Evolutionary conservation across 2,329 filamentous ascomycete species (phyloP), one percentile per base, ranked within the genome.

Genomic region (Xylariaceae sp.): DNA sequence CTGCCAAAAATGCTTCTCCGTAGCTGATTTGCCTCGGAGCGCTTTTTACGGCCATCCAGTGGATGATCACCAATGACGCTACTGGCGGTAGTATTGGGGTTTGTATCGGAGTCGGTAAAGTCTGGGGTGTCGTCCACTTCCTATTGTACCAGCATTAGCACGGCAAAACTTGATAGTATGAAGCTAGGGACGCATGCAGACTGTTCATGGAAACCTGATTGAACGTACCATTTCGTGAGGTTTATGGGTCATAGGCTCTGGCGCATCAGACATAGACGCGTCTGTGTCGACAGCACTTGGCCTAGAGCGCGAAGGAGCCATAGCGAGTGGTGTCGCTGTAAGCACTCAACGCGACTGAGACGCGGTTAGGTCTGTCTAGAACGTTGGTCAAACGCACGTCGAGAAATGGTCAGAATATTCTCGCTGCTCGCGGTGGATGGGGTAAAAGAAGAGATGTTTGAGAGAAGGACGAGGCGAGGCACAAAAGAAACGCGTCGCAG

Each of bases 1-100:
- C 91, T 96, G 68, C 92, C 92, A 66, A 97, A 88, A 58, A 97
- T 91, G 72, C 87, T 96, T 71, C 95, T 90, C 51, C 94, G 88
- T 68, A 97, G 81, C 72, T 95, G 88, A 61, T 92, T 91, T 53
- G 88, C 92, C 69, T 97, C 92, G 51, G 91, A 88, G 64, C 93
- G 86, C 69, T 87, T 86, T 77, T 89, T 95, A 46, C 92, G 87
- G 24, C 91, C 92, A 76, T 97, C 93, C 35, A 79, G 69, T 36
- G 77, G 58, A 63, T 97, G 55, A 64, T 97, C 93, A 48, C 92
- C 93, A 50, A 82, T 86, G 64, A 96, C 85, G 72, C 92, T 97
- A 76, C 91, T 96, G 48, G 89, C 91, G 43, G 84, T 86, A 10
- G 84, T 87, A 63, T 86, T 87, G 8, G 83, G 82, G 58, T 87